Conservation (phyloP, 2,329 filamentous ascomycete genomes). For the Xylaria multiplex region DNA sequence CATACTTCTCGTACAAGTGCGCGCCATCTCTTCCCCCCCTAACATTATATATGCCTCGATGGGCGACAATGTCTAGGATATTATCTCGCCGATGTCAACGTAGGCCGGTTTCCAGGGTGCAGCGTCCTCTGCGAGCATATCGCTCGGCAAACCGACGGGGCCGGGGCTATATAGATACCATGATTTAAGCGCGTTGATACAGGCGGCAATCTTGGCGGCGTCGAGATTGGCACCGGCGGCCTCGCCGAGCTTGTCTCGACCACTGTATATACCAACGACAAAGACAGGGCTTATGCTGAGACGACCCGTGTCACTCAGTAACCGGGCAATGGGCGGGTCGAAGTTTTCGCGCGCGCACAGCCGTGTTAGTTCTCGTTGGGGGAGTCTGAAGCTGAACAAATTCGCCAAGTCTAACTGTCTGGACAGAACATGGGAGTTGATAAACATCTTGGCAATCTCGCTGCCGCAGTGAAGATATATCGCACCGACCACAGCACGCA, state of each 20-base stretch:
- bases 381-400: slow-evolving; percentile 86
- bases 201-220: slow-evolving; percentile 80
- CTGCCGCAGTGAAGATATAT: slow-evolving; percentile 87
- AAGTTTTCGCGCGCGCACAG: slow-evolving; percentile 92
- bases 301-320: slow-evolving; percentile 91
- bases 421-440: slow-evolving; percentile 83
- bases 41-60: background rate
- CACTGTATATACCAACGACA: slow-evolving; percentile 93
- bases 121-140: slow-evolving; percentile 70
- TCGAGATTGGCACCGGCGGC: slow-evolving; percentile 82
- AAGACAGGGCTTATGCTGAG: slow-evolving; percentile 87
- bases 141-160: slow-evolving; percentile 73
- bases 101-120: slow-evolving; percentile 73
- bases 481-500: slow-evolving; percentile 83
- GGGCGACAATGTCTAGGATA: slow-evolving; percentile 52
- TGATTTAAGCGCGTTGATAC: slow-evolving; percentile 85
- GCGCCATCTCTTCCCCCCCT: slow-evolving; percentile 7
- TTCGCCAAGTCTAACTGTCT: slow-evolving; percentile 78
- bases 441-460: slow-evolving; percentile 81
- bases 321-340: slow-evolving; percentile 83
- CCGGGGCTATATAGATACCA: slow-evolving; percentile 96
- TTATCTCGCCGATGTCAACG: slow-evolving; percentile 77
- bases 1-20: slow-evolving; percentile 30
- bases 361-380: slow-evolving; percentile 82
- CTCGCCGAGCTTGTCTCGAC: slow-evolving; percentile 90